Percentiles rank a stretch among this genome's conserved stretches.
Evolutionary conservation across 306 rosid species (phyloP).

Genomic region (Sindora glabra): DNA sequence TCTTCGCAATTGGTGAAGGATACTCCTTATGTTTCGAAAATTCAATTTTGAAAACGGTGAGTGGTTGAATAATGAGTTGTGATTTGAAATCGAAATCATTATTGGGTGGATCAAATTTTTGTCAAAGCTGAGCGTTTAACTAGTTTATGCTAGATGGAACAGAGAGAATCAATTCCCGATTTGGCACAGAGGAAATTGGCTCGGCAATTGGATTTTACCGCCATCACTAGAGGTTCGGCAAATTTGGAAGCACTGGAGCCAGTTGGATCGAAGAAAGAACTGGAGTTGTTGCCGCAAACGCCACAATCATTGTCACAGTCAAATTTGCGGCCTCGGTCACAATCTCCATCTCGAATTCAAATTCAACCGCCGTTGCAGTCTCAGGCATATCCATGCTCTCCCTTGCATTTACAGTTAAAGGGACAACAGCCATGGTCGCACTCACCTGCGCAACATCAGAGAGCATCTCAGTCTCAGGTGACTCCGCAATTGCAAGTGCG

Average conservation of each 20-base stretch:
- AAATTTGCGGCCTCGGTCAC: background rate
- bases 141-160: slow-evolving; percentile 39
- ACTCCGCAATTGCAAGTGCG: slow-evolving; percentile 14
- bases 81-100: background rate
- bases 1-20: background rate
- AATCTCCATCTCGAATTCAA: background rate
- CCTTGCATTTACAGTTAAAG: slow-evolving; percentile 10
- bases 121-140: background rate
- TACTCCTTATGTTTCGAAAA: background rate
- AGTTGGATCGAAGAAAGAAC: background rate
- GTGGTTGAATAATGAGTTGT: slow-evolving; percentile 2
- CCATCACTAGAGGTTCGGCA: slow-evolving; percentile 2
- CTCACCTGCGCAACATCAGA: slow-evolving; percentile 9
- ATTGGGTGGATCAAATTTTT: background rate
- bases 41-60: slow-evolving; percentile 19
- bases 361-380: background rate
- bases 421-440: slow-evolving; percentile 16
- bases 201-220: slow-evolving; percentile 59
- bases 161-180: slow-evolving; percentile 33
- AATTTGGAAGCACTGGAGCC: slow-evolving; percentile 11
- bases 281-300: background rate
- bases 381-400: background rate
- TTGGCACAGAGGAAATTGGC: slow-evolving; percentile 36
- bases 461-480: slow-evolving; percentile 6
- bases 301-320: background rate